phyloP scores from a whole-genome alignment of 345 rosid species.

The Geranium rotundifolium region DNA sequence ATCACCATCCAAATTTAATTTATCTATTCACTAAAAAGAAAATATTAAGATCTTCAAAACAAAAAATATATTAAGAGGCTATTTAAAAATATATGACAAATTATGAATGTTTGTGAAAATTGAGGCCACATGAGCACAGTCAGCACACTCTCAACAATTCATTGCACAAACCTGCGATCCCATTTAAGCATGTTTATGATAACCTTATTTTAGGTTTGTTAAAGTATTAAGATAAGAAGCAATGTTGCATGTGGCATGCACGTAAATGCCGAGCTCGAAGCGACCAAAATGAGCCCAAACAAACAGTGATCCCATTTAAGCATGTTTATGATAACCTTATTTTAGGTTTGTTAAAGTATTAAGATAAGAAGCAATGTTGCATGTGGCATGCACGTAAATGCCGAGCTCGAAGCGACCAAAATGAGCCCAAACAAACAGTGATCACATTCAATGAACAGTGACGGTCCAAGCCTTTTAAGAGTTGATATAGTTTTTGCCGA shows the following conservation, averaged over 20 bases:
- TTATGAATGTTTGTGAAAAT: too few relatives aligned
- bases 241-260: background rate
- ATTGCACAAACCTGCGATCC: constrained; percentile 18
- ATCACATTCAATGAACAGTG: constrained; percentile 28
- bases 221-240: background rate
- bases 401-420: constrained; percentile 15
- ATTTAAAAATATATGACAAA: too few relatives aligned
- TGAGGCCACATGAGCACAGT: background rate
- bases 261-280: constrained; percentile 13
- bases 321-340: background rate
- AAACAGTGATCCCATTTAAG: constrained; percentile 12
- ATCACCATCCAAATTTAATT: too few relatives aligned
- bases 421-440: background rate
- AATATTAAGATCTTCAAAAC: too few relatives aligned
- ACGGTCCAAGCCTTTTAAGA: constrained; percentile 4
- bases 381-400: constrained; percentile 1
- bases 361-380: background rate
- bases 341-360: background rate
- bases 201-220: background rate
- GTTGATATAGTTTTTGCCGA: too few relatives aligned
- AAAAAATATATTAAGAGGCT: too few relatives aligned
- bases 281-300: constrained; percentile 4
- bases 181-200: background rate
- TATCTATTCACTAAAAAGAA: too few relatives aligned
- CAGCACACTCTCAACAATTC: constrained; percentile 9